phyloP scores from a whole-genome alignment of 306 rosid species.

The Parietaria judaica region DNA sequence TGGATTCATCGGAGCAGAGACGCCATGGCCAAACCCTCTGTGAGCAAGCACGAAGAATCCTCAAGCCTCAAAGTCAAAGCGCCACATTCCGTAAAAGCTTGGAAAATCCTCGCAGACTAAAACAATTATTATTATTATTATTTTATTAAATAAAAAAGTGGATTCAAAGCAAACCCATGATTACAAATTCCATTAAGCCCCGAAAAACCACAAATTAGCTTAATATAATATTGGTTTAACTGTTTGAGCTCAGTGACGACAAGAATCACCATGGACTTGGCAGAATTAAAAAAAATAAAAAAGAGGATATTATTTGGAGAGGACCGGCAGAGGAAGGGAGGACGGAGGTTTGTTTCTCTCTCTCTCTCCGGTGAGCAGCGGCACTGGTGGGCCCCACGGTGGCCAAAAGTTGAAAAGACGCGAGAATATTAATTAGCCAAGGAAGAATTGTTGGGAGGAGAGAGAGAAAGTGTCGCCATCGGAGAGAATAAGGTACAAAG shows the following conservation, averaged over 20 bases:
- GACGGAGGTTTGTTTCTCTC: constrained; percentile 21
- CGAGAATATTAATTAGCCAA: background rate
- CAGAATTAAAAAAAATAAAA: background rate
- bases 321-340: background rate
- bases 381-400: constrained; percentile 25
- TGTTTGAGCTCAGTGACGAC: constrained; percentile 16
- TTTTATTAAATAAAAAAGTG: background rate
- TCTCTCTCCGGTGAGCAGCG: background rate
- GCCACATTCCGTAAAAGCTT: constrained; percentile 63
- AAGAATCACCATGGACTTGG: constrained; percentile 15
- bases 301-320: no score
- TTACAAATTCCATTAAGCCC: constrained; percentile 23
- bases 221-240: constrained; percentile 13
- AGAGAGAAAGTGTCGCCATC: constrained; percentile 30
- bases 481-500: constrained; percentile 27
- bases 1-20: constrained; percentile 33
- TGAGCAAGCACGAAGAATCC: background rate
- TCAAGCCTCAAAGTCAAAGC: constrained; percentile 49
- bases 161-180: constrained; percentile 24
- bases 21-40: constrained; percentile 32
- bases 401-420: constrained; percentile 37
- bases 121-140: constrained; percentile 8
- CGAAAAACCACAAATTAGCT: background rate
- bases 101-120: constrained; percentile 38
- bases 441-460: constrained; percentile 1